Base-by-base conservation (phyloP, 192 early-diverging fungal species). In the Coemansia sp. region DNA sequence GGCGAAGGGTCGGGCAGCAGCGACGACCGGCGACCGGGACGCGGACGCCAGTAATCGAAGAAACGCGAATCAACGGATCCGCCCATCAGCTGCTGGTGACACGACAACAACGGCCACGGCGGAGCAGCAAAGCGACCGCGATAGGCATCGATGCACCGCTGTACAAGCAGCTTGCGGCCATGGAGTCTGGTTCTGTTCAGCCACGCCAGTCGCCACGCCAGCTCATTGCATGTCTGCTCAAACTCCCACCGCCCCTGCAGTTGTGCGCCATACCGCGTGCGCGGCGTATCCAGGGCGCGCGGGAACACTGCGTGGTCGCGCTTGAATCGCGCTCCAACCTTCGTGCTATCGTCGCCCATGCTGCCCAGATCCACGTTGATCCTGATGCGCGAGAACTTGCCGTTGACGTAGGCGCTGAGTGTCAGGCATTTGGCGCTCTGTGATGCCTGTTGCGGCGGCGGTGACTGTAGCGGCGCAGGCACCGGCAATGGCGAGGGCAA, bases 161-260 rank as follows among this genome's bases (percentile, higher is more conserved):
- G 81, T 12, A 84, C 75, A 40, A 84, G 58, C 63, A 71, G 73
- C 51, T 67, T 75, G n/a, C 76, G 58, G 16, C 67, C 72, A 46
- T 45, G 53, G 20, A 84, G 70, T 14, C 81, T 66, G 38, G 63
- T 38, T 14, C 64, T 74, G 67, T 96, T 96, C 11, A 95, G 77
- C 81, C 86, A 89, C 5, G 89, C 89, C 61, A 96, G 84, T 63
- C 88, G 88, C 95, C 95, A 95, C 7, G 92, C 92, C 42, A 94
- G 79, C 40, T 84, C 81, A 63, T 96, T 96, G 68, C 93, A 94
- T 10, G 89, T 84, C 8, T 85, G 86, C 71, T 96, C 95, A 70
- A 92, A 96, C 14, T 86, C 83, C 86, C 92, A 93, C 14, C 95
- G 87, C 55, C 81, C 81, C 41, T 66, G 63, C 50, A 69, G 55